A percentile compares a stretch with the other conserved stretches of the same genome.
Evolutionary conservation across 2,329 filamentous ascomycete genomes (phyloP).

Genomic region (Calcarisporium arbuscula): DNA sequence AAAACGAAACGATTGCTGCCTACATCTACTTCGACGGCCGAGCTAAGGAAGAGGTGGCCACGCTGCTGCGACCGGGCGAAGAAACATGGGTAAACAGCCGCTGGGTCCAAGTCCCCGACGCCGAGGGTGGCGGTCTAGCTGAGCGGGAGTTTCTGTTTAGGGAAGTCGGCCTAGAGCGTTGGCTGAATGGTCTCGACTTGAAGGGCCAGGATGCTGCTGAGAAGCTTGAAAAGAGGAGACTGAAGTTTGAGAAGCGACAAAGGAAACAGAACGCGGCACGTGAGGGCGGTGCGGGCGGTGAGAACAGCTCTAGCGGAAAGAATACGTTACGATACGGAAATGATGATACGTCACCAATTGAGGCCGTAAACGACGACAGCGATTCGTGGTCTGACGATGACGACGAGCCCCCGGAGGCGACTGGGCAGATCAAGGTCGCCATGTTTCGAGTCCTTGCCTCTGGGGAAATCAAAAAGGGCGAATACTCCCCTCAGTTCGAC

Average conservation of each 20-base stretch:
- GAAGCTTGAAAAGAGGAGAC: conserved; percentile 80
- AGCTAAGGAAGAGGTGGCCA: conserved; percentile 93
- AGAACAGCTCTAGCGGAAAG: conserved; percentile 36
- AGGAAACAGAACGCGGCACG: conserved; percentile 51
- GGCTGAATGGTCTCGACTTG: conserved; percentile 94
- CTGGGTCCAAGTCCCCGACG: conserved; percentile 90
- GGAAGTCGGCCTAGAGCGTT: conserved; percentile 90
- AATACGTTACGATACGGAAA: conserved; percentile 75
- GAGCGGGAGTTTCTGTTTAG: conserved; percentile 96
- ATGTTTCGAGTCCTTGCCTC: conserved; percentile 93
- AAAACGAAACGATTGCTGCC: conserved; percentile 94
- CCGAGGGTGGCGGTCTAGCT: conserved; percentile 87
- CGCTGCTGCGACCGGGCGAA: conserved; percentile 81
- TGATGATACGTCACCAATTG: conserved; percentile 67
- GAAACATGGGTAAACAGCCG: conserved; percentile 99
- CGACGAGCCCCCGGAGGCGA: conserved; percentile 86
- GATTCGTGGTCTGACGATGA: conserved; percentile 73
- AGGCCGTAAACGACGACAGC: conserved; percentile 61
- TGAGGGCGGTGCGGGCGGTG: conserved; percentile 25
- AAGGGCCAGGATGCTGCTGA: conserved; percentile 86
- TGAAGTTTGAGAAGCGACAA: conserved; percentile 67
- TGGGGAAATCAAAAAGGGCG: conserved; percentile 94
- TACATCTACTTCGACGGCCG: conserved; percentile 99
- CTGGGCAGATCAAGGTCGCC: conserved; percentile 96
- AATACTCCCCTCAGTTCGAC: conserved; percentile 96